Evolutionary conservation across 2,329 filamentous ascomycete species (phyloP), one percentile per base, ranked within the genome.

Genomic region (Aspergillus ruber): DNA sequence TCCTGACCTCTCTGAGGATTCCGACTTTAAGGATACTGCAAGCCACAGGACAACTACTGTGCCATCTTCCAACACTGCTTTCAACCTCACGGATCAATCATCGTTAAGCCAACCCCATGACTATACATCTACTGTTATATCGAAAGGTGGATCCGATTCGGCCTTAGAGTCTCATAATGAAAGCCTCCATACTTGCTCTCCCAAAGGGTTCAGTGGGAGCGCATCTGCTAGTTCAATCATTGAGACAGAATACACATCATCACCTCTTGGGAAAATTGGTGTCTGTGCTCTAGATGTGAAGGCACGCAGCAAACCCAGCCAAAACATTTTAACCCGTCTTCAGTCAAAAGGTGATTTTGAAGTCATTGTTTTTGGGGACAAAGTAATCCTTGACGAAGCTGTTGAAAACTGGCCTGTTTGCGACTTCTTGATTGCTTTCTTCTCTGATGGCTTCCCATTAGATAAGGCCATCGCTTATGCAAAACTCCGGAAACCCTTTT

Each of bases 391-490:
- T 32, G 93, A 98, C 62, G 93, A 98, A 79, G 88, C 87, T 53
- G 86, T 96, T 47, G 90, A 95, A 69, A 95, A 96, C 65, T 96
- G 90, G 90, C 90, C 90, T 15, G 83, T 95, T 46, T 94, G 89
- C 68, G 93, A 98, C 71, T 98, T 95, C 61, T 73, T 98, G 47
- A 95, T 98, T 61, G 95, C 90, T 3, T 98, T 98, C 72, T 98
- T 97, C 70, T 97, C 91, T 0, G 91, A 96, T 66, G 93, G 93
- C 0, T 98, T 98, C 57, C 93, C 93, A 0, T 74, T 98, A 42
- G 90, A 97, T 56, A 98, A 98, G 66, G 93, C 94, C 4, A 95
- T 98, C 59, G 88, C 90, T 29, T 98, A 98, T 67, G 88, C 90
- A 52, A 89, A 90, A 61, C 80, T 95, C 9, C 84, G 93, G 47